A percentile compares a stretch with the other conserved stretches of the same genome.
These are phyloP conservation scores for Lichtheimia ramosa DNA, from an alignment of 371 early-diverging fungal genomes.

Conservation along the genomic window DNA sequence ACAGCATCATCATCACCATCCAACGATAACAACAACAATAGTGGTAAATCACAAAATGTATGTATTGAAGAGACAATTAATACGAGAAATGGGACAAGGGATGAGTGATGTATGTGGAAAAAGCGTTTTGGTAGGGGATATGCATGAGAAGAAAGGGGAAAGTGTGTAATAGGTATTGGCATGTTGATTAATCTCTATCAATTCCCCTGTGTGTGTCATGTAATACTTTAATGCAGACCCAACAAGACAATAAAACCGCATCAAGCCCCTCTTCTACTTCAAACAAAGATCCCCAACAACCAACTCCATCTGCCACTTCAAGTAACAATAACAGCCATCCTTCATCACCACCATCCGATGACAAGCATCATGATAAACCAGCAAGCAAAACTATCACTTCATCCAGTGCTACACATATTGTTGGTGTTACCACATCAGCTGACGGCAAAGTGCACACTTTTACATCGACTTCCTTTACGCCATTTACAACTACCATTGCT, in stretches of 20 bases:
- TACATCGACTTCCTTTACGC: conserved; percentile 11
- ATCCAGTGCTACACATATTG: conserved; percentile 8
- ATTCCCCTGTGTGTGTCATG: too few relatives aligned
- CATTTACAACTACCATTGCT: conserved; percentile 3
- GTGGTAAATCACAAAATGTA: too few relatives aligned
- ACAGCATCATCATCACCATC: not conserved
- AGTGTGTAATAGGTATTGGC: too few relatives aligned
- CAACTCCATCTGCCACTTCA: too few relatives aligned
- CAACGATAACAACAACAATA: too few relatives aligned
- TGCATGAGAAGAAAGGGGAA: too few relatives aligned
- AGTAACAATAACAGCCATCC: not conserved
- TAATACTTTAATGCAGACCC: too few relatives aligned
- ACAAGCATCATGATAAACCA: not conserved
- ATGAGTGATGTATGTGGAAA: not conserved
- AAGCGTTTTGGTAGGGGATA: not conserved
- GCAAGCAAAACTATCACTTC: conserved; percentile 8
- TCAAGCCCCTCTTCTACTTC: too few relatives aligned
- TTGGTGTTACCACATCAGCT: conserved; percentile 10
- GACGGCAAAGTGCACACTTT: conserved; percentile 9
- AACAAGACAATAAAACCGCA: too few relatives aligned
- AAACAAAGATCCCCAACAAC: too few relatives aligned
- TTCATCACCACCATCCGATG: not conserved
- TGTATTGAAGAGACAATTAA: too few relatives aligned
- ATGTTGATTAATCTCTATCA: too few relatives aligned
- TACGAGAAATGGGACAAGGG: not conserved